Evolutionary conservation across 2,329 filamentous ascomycete genomes (phyloP).

Genomic region (Orbilia oligospora): DNA sequence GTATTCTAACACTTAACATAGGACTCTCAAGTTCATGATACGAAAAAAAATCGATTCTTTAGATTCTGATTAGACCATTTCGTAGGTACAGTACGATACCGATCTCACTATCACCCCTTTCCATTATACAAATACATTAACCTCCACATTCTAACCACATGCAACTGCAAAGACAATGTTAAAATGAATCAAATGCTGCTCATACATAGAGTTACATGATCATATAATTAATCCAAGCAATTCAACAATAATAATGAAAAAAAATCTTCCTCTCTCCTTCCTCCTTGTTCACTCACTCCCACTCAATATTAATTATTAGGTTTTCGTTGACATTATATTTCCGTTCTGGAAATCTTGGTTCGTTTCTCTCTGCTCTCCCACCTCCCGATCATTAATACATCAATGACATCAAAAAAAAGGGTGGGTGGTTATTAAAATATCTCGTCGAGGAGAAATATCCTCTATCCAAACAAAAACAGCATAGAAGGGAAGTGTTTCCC

Average conservation of each 20-base stretch:
- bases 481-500: conserved; percentile 32
- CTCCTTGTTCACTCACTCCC: too few relatives aligned
- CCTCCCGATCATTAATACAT: conserved; percentile 44
- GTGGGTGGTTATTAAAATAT: conserved; percentile 38
- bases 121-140: conserved; percentile 30
- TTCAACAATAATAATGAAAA: conserved; percentile 2
- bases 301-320: conserved; percentile 10
- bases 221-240: conserved; percentile 6
- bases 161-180: background rate
- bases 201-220: conserved; percentile 15
- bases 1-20: background rate
- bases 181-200: background rate
- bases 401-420: conserved; percentile 34
- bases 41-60: background rate
- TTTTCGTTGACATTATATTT: background rate
- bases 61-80: background rate
- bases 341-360: background rate
- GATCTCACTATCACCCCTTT: background rate
- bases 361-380: background rate
- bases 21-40: too few relatives aligned
- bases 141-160: background rate
- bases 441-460: conserved; percentile 17
- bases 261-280: background rate
- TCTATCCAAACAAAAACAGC: conserved; percentile 7
- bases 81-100: background rate